Conservation (phyloP, 768 basidiomycete species). For the Termitomyces sp. region DNA sequence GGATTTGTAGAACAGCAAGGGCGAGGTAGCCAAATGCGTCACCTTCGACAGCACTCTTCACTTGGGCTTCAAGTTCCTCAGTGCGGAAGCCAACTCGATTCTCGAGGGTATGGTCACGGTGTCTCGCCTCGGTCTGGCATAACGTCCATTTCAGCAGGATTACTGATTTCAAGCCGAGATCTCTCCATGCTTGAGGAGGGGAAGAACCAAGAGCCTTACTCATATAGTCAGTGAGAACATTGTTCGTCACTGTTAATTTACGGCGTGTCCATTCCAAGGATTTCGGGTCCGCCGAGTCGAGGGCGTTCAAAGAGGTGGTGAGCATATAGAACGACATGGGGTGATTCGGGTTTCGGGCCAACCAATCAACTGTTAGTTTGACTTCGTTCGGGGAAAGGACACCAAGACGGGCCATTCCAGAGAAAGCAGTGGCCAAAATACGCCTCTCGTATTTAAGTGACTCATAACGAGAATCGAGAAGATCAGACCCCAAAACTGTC, state of each 20-base stretch:
- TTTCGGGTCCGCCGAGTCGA: slow-evolving; percentile 61
- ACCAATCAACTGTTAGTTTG: slow-evolving; percentile 64
- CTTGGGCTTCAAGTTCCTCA: slow-evolving; percentile 75
- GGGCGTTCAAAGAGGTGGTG: slow-evolving; percentile 53
- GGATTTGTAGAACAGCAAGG: slow-evolving; percentile 50
- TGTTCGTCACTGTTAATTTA: slow-evolving; percentile 41
- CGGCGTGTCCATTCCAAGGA: slow-evolving; percentile 40
- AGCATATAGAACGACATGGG: slow-evolving; percentile 67
- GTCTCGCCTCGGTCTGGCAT: slow-evolving; percentile 72
- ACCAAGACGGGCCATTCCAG: slow-evolving; percentile 58
- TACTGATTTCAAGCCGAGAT: slow-evolving; percentile 63
- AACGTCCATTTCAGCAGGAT: slow-evolving; percentile 86
- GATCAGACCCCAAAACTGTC: slow-evolving; percentile 52
- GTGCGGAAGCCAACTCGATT: slow-evolving; percentile 62
- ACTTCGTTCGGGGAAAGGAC: slow-evolving; percentile 57
- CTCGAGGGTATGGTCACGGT: slow-evolving; percentile 61
- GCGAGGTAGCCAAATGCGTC: slow-evolving; percentile 75
- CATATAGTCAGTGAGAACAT: slow-evolving; percentile 49
- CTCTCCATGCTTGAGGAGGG: slow-evolving; percentile 52
- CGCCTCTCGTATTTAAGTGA: slow-evolving; percentile 74
- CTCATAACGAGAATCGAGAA: slow-evolving; percentile 63
- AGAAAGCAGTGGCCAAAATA: slow-evolving; percentile 57
- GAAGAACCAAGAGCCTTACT: slow-evolving; percentile 46
- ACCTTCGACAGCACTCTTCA: slow-evolving; percentile 80
- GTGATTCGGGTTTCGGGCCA: slow-evolving; percentile 59